A percentile compares a stretch with the other conserved stretches of the same genome.
phyloP scores from a whole-genome alignment of 2,329 filamentous ascomycete species.

The Scedosporium aurantiacum region DNA sequence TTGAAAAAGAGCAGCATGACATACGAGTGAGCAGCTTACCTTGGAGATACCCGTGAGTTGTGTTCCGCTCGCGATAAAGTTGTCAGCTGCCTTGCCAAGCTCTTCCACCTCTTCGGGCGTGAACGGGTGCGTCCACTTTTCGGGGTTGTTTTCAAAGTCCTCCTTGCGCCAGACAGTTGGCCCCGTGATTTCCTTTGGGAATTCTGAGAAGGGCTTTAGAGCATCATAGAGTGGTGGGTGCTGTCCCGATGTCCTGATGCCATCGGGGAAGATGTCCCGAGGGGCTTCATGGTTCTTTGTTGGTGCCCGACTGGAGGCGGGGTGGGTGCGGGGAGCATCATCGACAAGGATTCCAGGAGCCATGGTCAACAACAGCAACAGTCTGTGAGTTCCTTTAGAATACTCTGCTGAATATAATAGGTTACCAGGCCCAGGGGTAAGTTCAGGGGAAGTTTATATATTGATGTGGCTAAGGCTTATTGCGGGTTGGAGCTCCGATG shows the following conservation, averaged over 20 bases:
- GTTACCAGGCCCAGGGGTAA: background rate
- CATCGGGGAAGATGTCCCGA: slow-evolving; percentile 31
- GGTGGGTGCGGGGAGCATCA: slow-evolving; percentile 6
- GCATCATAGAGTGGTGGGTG: slow-evolving; percentile 56
- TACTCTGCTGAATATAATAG: background rate
- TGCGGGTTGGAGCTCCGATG: background rate
- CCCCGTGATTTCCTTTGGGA: slow-evolving; percentile 60
- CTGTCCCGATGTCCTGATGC: slow-evolving; percentile 52
- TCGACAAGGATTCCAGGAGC: slow-evolving; percentile 13
- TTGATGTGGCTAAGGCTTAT: background rate
- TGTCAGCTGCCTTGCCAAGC: slow-evolving; percentile 54
- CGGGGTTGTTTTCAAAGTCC: slow-evolving; percentile 50
- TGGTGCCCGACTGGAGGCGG: background rate
- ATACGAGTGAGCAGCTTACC: slow-evolving; percentile 12
- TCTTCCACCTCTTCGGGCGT: slow-evolving; percentile 55
- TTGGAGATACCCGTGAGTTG: slow-evolving; percentile 57
- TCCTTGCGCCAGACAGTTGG: slow-evolving; percentile 61
- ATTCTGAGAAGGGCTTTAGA: slow-evolving; percentile 56
- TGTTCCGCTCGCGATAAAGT: slow-evolving; percentile 52
- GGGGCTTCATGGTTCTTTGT: slow-evolving; percentile 22
- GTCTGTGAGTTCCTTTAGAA: background rate
- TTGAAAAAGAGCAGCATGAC: background rate
- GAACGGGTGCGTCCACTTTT: slow-evolving; percentile 64
- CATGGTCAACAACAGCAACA: slow-evolving; percentile 6
- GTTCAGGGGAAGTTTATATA: background rate